A percentile compares a stretch with the other conserved stretches of the same genome.
These are phyloP conservation scores for Dillenia turbinata DNA, from an alignment of 164 flowering plant genomes.

Conservation along the genomic window DNA sequence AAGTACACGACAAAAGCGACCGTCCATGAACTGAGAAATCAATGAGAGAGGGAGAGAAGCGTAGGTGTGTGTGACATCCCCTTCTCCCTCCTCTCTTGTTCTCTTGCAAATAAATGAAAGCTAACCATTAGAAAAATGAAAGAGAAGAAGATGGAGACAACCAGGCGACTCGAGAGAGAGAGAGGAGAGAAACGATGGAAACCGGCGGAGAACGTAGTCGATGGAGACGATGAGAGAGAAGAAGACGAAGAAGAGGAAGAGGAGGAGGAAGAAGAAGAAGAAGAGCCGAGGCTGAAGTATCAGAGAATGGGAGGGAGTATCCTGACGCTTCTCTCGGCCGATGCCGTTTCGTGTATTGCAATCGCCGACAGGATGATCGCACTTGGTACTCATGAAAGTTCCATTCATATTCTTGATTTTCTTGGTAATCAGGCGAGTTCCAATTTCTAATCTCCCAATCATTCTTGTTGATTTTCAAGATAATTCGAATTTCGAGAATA, in stretches of 20 bases:
- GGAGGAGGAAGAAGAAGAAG: constrained; percentile 74
- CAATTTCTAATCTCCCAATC: neutral
- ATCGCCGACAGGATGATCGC: constrained; percentile 97
- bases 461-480: no score
- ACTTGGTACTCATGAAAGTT: constrained; percentile 87
- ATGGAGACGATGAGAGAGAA: constrained; percentile 81
- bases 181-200: constrained; percentile 12
- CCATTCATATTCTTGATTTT: constrained; percentile 91
- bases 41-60: no score
- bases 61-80: no score
- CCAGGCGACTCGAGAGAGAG: neutral
- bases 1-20: no score
- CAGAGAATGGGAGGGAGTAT: constrained; percentile 97
- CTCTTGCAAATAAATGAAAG: constrained; percentile 12
- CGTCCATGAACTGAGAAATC: no score
- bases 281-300: constrained; percentile 96
- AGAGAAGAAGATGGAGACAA: no score
- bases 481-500: neutral
- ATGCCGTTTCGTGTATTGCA: constrained; percentile 87
- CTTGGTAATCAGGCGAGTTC: constrained; percentile 77
- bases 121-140: neutral
- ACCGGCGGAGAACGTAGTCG: constrained; percentile 69
- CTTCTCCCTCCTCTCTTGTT: constrained; percentile 16
- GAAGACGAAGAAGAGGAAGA: no score
- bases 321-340: constrained; percentile 56